Conservation (phyloP, 2,329 filamentous ascomycete genomes). For the Clonostachys rosea region DNA sequence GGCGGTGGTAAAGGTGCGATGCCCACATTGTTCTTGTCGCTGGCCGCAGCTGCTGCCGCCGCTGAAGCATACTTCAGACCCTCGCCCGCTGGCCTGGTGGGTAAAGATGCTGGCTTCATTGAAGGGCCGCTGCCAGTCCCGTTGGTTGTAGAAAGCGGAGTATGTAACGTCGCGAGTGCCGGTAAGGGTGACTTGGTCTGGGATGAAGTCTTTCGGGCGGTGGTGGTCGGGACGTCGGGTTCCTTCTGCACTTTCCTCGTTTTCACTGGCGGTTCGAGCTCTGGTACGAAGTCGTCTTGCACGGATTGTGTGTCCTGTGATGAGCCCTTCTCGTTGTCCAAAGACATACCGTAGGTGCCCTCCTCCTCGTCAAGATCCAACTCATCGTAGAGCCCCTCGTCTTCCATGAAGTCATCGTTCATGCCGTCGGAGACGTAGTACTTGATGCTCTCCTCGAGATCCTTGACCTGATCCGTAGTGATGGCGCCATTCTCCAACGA, state of each 20-base stretch:
- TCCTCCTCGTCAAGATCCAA: conserved; percentile 91
- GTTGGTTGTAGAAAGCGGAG: conserved; percentile 57
- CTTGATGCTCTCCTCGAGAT: conserved; percentile 86
- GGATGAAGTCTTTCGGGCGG: conserved; percentile 70
- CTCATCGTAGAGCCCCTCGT: conserved; percentile 94
- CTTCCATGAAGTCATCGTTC: conserved; percentile 86
- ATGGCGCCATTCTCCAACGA: conserved; percentile 90
- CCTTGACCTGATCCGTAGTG: conserved; percentile 80
- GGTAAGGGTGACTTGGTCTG: conserved; percentile 93
- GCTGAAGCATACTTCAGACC: conserved; percentile 96
- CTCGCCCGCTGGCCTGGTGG: conserved; percentile 80
- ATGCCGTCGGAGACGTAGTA: conserved; percentile 93
- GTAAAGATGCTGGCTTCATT: conserved; percentile 92
- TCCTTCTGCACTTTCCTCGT: conserved; percentile 58
- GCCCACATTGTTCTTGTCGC: conserved; percentile 81
- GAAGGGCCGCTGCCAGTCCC: conserved; percentile 42
- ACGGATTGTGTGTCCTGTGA: conserved; percentile 92
- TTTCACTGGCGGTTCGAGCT: conserved; percentile 48
- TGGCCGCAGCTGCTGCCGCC: conserved; percentile 86
- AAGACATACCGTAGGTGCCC: conserved; percentile 74
- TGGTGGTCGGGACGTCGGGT: conserved; percentile 33
- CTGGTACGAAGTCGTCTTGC: conserved; percentile 69
- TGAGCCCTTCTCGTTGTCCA: conserved; percentile 82
- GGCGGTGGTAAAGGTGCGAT: conserved; percentile 92
- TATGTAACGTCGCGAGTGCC: conserved; percentile 86